phyloP scores from a whole-genome alignment of 2,329 filamentous ascomycete genomes.

The Leptodontidium sp. region DNA sequence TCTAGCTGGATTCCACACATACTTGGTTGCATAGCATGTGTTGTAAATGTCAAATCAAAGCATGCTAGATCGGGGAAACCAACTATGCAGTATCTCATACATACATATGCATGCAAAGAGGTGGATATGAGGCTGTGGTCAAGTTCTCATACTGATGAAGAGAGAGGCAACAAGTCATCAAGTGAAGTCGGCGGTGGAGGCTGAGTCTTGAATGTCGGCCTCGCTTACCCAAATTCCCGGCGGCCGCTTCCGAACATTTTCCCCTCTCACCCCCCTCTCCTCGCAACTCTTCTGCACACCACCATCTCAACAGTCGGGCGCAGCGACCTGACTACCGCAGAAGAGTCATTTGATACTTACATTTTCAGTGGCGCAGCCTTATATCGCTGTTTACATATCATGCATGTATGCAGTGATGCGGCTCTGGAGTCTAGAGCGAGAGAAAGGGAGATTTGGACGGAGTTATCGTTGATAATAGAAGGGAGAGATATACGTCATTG shows the following conservation, averaged over 20 bases:
- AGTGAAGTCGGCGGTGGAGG: slow-evolving; percentile 1
- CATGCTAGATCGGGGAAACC: not conserved
- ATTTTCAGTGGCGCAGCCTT: slow-evolving; percentile 10
- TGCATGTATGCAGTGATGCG: not conserved
- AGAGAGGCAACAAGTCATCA: not conserved
- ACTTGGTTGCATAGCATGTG: too few relatives aligned
- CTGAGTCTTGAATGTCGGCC: not conserved
- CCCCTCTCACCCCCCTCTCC: not conserved
- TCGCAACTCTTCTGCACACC: not conserved
- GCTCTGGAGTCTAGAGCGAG: not conserved
- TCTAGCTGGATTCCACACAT: not conserved
- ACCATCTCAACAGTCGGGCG: slow-evolving; percentile 1
- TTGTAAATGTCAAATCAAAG: too few relatives aligned
- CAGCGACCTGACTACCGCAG: not conserved
- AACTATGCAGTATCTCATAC: not conserved
- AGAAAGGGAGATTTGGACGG: not conserved
- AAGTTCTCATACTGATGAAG: not conserved
- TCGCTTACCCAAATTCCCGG: slow-evolving; percentile 4
- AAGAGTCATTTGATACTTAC: slow-evolving; percentile 4
- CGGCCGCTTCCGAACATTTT: slow-evolving; percentile 8
- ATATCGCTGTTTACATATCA: not conserved
- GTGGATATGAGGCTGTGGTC: not conserved
- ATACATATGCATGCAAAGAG: not conserved
- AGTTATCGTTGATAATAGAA: not conserved
- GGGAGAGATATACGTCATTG: slow-evolving; percentile 1